Evolutionary conservation across 345 rosid genomes (phyloP).

Genomic region (Eucalyptus globulus): DNA sequence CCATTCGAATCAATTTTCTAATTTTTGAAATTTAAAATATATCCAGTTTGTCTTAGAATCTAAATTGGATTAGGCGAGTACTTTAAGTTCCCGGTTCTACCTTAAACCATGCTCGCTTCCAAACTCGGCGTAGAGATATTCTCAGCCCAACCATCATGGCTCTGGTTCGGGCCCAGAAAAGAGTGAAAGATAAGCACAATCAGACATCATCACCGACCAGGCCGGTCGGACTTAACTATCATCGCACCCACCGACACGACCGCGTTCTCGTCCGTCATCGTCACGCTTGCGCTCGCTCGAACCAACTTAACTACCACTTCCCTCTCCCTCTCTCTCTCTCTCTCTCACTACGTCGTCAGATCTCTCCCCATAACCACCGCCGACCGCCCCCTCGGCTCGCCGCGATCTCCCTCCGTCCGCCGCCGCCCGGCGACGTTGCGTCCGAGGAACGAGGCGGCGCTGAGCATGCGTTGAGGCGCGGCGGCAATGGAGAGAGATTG

Average conservation of each 20-base stretch:
- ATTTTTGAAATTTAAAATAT: too few species aligned
- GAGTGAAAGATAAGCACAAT: neutral
- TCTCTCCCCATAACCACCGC: neutral
- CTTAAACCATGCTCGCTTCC: neutral
- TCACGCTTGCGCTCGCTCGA: neutral
- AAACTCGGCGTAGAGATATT: neutral
- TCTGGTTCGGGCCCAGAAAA: neutral
- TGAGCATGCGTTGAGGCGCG: neutral
- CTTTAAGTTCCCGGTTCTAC: too few species aligned
- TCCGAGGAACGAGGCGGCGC: neutral
- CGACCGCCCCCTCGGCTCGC: neutral
- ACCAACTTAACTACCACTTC: neutral
- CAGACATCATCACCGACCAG: neutral
- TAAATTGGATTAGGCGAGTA: too few species aligned
- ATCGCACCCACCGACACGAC: neutral
- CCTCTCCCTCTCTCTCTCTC: neutral
- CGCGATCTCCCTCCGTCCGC: neutral
- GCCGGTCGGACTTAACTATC: neutral
- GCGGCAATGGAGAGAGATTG: constrained; percentile 44
- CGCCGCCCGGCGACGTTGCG: neutral
- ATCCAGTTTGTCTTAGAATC: too few species aligned
- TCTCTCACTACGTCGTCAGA: neutral
- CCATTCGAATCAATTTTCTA: rapidly evolving
- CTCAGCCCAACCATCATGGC: neutral
- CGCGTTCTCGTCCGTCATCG: neutral